Percentiles rank a stretch among this genome's conserved stretches.
phyloP scores from a whole-genome alignment of 768 basidiomycete genomes.

The Mycena galopus region DNA sequence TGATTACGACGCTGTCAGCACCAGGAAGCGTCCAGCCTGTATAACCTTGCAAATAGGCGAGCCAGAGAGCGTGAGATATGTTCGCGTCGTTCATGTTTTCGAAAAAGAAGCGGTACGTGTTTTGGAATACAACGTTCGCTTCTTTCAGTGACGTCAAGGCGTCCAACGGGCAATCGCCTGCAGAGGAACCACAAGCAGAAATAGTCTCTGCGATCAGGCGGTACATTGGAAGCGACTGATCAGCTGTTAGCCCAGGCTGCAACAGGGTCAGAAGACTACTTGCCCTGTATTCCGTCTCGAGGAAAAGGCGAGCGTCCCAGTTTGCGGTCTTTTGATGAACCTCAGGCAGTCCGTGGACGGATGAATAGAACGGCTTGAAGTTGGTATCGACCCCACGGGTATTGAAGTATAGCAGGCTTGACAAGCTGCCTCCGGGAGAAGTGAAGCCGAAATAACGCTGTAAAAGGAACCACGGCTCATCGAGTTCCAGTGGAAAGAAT shows the following conservation, averaged over 20 bases:
- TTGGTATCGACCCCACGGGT: neutral
- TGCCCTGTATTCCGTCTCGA: conserved; percentile 8
- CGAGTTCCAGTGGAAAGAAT: conserved; percentile 1
- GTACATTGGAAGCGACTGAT: conserved; percentile 16
- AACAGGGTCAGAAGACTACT: neutral
- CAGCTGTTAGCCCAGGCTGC: neutral
- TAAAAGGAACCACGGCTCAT: conserved; percentile 4
- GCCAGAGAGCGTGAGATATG: conserved; percentile 11
- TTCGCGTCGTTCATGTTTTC: conserved; percentile 16
- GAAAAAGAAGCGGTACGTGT: conserved; percentile 7
- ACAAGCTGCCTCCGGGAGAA: conserved; percentile 6
- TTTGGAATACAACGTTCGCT: conserved; percentile 7
- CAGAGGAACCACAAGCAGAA: neutral
- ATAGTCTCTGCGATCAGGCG: conserved; percentile 5
- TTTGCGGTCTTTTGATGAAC: conserved; percentile 1
- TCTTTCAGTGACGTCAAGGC: conserved; percentile 3
- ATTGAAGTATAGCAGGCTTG: conserved; percentile 12
- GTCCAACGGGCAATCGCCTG: neutral
- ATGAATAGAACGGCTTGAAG: conserved; percentile 9
- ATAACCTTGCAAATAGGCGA: conserved; percentile 12
- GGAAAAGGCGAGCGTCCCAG: conserved; percentile 12
- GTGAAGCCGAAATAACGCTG: conserved; percentile 12
- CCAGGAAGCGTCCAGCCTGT: conserved; percentile 11
- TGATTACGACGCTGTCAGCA: conserved; percentile 3
- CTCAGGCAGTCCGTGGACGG: conserved; percentile 4